A percentile compares a stretch with the other conserved stretches of the same genome.
Evolutionary conservation across 106 monocot genomes (phyloP).

Genomic region (Vanilla planifolia): DNA sequence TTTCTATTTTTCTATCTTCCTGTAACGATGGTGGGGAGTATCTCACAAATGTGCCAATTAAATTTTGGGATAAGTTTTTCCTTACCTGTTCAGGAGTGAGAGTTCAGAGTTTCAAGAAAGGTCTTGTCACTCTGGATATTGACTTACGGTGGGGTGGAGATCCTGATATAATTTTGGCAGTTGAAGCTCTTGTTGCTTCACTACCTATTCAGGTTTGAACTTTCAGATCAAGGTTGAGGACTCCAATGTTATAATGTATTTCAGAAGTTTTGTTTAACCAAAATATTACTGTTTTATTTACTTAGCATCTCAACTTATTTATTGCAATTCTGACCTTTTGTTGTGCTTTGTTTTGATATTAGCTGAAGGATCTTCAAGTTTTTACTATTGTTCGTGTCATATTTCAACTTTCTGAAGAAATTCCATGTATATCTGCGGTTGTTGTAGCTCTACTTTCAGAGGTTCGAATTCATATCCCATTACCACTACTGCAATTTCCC

Average conservation of each 20-base stretch:
- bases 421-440: conserved; percentile 92
- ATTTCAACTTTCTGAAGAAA: conserved; percentile 88
- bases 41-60: background rate
- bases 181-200: conserved; percentile 88
- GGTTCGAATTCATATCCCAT: conserved; percentile 20
- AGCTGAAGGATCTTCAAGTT: conserved; percentile 90
- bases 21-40: background rate
- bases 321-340: background rate
- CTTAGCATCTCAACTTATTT: background rate
- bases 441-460: conserved; percentile 82
- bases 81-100: conserved; percentile 45
- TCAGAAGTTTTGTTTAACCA: background rate
- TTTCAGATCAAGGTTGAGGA: background rate
- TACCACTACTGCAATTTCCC: background rate
- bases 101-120: conserved; percentile 77
- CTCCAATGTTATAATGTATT: background rate
- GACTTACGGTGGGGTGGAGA: conserved; percentile 94
- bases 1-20: background rate
- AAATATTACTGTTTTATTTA: background rate
- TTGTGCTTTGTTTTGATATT: conserved; percentile 11
- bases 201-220: conserved; percentile 77
- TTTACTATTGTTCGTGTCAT: conserved; percentile 80
- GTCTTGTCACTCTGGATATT: conserved; percentile 89
- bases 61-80: background rate
- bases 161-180: conserved; percentile 79